A percentile compares a stretch with the other conserved stretches of the same genome.
phyloP scores from a whole-genome alignment of 2,329 filamentous ascomycete genomes.

The Calycina marina region DNA sequence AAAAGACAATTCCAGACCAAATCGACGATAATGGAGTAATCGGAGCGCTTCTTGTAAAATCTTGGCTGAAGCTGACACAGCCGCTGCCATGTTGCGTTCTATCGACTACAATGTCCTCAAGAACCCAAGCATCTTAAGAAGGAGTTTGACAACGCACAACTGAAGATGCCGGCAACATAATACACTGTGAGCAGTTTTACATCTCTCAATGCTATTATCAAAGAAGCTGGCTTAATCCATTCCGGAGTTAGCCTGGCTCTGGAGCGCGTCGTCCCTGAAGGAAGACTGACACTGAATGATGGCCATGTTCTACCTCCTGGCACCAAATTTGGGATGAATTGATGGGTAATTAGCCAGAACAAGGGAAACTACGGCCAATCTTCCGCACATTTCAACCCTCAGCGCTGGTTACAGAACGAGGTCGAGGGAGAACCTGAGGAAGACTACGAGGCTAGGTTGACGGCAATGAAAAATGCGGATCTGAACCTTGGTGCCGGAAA shows the following conservation, averaged over 20 bases:
- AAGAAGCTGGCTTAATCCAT: conserved; percentile 35
- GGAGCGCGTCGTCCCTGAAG: conserved; percentile 30
- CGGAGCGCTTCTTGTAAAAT: not conserved
- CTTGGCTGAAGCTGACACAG: conserved; percentile 2
- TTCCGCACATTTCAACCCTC: conserved; percentile 31
- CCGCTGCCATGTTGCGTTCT: not conserved
- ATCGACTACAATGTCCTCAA: not conserved
- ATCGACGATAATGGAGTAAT: conserved; percentile 5
- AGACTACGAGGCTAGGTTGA: conserved; percentile 22
- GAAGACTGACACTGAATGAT: conserved; percentile 28
- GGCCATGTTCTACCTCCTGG: conserved; percentile 27
- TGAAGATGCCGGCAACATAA: not conserved
- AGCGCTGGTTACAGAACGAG: conserved; percentile 38
- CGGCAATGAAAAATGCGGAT: conserved; percentile 26
- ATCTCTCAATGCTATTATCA: conserved; percentile 34
- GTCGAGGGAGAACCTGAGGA: conserved; percentile 25
- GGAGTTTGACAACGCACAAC: conserved; percentile 32
- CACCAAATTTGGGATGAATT: conserved; percentile 18
- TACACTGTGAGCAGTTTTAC: conserved; percentile 15
- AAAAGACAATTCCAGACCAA: conserved; percentile 3
- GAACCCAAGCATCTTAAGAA: conserved; percentile 28
- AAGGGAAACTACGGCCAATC: conserved; percentile 32
- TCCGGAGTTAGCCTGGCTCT: conserved; percentile 32
- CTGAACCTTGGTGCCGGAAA: conserved; percentile 29
- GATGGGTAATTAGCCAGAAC: conserved; percentile 22